phyloP scores from a whole-genome alignment of 2,329 filamentous ascomycete genomes.

The Arthrobotrys sphaeroides region DNA sequence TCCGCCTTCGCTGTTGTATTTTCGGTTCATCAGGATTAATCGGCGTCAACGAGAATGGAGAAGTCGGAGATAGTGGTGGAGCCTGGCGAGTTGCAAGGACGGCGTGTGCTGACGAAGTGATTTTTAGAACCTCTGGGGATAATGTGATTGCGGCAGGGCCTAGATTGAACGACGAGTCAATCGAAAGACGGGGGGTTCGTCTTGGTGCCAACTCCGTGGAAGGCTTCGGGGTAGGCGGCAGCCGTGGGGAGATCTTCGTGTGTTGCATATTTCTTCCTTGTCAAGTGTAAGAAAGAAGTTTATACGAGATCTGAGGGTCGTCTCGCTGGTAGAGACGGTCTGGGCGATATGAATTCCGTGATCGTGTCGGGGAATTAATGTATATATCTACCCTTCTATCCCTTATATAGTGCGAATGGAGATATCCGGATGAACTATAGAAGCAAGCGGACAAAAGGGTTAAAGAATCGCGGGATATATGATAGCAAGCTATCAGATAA shows the following conservation, averaged over 20 bases:
- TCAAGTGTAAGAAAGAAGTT: neutral
- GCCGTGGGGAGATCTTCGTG: slow-evolving; percentile 61
- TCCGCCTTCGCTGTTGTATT: slow-evolving; percentile 53
- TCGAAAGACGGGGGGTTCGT: slow-evolving; percentile 69
- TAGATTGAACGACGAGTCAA: slow-evolving; percentile 72
- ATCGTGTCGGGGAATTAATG: slow-evolving; percentile 13
- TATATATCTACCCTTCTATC: slow-evolving; percentile 9
- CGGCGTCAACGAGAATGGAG: slow-evolving; percentile 44
- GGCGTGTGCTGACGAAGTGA: slow-evolving; percentile 64
- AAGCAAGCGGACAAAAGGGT: slow-evolving; percentile 25
- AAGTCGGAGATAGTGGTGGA: slow-evolving; percentile 48
- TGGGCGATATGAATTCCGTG: neutral
- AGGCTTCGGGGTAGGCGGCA: slow-evolving; percentile 80
- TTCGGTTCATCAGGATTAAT: slow-evolving; percentile 42
- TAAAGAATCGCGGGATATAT: slow-evolving; percentile 28
- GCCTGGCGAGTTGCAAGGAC: slow-evolving; percentile 29
- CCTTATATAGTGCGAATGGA: slow-evolving; percentile 5
- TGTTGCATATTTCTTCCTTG: slow-evolving; percentile 38
- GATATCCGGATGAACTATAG: slow-evolving; percentile 16
- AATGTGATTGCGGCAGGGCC: slow-evolving; percentile 58
- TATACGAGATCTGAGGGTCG: neutral
- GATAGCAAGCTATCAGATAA: slow-evolving; percentile 38
- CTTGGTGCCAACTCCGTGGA: slow-evolving; percentile 82
- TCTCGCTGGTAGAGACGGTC: neutral
- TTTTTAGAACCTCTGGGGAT: slow-evolving; percentile 66